Percentiles rank a stretch among this genome's conserved stretches.
Evolutionary conservation across 768 basidiomycete genomes (phyloP).

Genomic region (Epithele typhae): DNA sequence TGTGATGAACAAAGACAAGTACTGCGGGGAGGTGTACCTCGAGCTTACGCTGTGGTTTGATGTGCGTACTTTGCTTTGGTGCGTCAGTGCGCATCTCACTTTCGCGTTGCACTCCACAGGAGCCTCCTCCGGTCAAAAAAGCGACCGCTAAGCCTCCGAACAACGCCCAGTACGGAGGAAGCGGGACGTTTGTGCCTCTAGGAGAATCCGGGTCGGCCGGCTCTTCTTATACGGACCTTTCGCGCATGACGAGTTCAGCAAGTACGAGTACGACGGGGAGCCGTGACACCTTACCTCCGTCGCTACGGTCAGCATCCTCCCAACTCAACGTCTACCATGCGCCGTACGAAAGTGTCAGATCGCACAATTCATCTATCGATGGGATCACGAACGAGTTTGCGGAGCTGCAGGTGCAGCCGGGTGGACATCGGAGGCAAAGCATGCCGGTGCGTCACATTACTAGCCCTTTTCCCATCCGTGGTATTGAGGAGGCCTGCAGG

Average conservation of each 20-base stretch:
- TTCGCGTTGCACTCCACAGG: conserved; percentile 36
- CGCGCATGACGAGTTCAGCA: conserved; percentile 1
- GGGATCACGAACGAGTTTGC: conserved; percentile 59
- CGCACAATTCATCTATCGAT: conserved; percentile 36
- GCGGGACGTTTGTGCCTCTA: conserved; percentile 65
- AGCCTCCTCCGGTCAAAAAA: conserved; percentile 75
- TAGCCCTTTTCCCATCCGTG: too few species aligned
- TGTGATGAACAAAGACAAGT: conserved; percentile 85
- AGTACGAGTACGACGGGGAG: conserved; percentile 17
- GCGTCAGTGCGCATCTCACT: background rate
- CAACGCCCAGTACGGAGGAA: conserved; percentile 65
- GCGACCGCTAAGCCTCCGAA: conserved; percentile 36
- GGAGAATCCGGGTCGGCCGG: conserved; percentile 18
- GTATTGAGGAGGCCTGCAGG: background rate
- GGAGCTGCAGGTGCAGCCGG: conserved; percentile 47
- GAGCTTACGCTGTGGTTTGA: conserved; percentile 98
- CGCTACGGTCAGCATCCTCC: conserved; percentile 59
- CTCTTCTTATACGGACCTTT: conserved; percentile 20
- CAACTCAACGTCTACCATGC: conserved; percentile 68
- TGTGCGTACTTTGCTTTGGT: conserved; percentile 49
- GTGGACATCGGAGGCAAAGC: conserved; percentile 13
- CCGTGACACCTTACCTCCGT: conserved; percentile 47
- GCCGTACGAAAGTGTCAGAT: conserved; percentile 58
- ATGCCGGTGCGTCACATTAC: conserved; percentile 21
- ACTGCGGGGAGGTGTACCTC: conserved; percentile 92